Evolutionary conservation across 768 basidiomycete genomes (phyloP).

Genomic region (Porphyrellus cyaneotinctus): DNA sequence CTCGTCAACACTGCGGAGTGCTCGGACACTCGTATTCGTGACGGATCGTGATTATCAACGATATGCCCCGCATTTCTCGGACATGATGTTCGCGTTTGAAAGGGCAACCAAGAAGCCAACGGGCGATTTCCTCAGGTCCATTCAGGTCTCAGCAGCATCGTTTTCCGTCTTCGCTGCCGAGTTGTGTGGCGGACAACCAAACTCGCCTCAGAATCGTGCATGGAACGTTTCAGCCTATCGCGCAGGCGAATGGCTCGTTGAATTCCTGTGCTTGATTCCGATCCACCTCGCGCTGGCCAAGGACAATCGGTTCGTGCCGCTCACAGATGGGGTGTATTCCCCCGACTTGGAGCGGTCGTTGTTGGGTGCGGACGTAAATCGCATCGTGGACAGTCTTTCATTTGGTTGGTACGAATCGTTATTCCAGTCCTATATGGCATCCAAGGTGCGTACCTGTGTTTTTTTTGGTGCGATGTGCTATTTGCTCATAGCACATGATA

Average conservation of each 20-base stretch:
- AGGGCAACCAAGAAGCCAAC: conserved; percentile 49
- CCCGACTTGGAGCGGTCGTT: conserved; percentile 47
- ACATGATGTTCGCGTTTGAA: conserved; percentile 47
- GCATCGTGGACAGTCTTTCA: conserved; percentile 52
- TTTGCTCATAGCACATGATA: conserved; percentile 16
- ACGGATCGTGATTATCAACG: conserved; percentile 34
- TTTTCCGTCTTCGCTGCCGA: conserved; percentile 27
- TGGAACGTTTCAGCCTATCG: conserved; percentile 39
- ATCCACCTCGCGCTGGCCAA: conserved; percentile 58
- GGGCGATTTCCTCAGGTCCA: conserved; percentile 38
- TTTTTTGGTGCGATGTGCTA: accelerated
- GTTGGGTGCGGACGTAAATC: conserved; percentile 54
- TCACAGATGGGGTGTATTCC: conserved; percentile 55
- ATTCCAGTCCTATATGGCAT: conserved; percentile 58
- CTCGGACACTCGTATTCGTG: conserved; percentile 41
- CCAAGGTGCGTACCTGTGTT: conserved; percentile 36
- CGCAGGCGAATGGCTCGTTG: conserved; percentile 60
- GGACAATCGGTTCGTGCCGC: conserved; percentile 58
- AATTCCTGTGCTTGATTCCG: conserved; percentile 58
- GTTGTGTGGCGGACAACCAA: conserved; percentile 1
- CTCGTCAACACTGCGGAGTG: conserved; percentile 30
- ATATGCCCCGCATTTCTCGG: conserved; percentile 41
- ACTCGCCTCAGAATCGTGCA: neutral
- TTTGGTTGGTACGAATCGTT: conserved; percentile 66
- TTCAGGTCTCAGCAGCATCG: conserved; percentile 32